Conservation (phyloP, 2,329 filamentous ascomycete genomes). For the Aspergillus eucalypticola region DNA sequence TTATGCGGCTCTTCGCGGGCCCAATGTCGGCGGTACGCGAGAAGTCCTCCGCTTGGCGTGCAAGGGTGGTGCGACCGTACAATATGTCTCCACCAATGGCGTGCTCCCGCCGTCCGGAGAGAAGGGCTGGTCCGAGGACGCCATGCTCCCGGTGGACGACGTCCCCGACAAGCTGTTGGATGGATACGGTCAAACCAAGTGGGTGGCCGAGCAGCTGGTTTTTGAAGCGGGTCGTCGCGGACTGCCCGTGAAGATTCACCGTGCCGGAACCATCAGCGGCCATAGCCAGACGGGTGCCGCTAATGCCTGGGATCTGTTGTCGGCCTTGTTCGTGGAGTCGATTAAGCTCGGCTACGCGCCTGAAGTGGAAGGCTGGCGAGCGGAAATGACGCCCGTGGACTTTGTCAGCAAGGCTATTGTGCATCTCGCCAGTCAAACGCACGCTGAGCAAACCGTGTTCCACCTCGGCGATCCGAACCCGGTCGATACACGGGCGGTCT, state of each 20-base stretch:
- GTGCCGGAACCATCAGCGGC: constrained; percentile 75
- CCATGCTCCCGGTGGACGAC: constrained; percentile 65
- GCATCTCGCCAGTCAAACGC: constrained; percentile 65
- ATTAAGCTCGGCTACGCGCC: constrained; percentile 70
- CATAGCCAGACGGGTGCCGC: constrained; percentile 73
- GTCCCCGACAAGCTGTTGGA: constrained; percentile 69
- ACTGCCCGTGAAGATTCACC: constrained; percentile 69
- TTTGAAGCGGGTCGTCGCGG: constrained; percentile 68
- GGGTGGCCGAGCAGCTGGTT: constrained; percentile 76
- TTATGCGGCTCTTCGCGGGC: constrained; percentile 71
- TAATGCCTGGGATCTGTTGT: constrained; percentile 76
- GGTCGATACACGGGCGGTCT: constrained; percentile 65
- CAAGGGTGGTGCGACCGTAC: constrained; percentile 67
- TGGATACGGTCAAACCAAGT: constrained; percentile 78
- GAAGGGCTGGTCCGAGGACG: constrained; percentile 70
- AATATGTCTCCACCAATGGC: constrained; percentile 79
- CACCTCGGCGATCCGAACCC: constrained; percentile 74
- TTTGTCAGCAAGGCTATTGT: constrained; percentile 75
- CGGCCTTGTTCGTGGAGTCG: constrained; percentile 74
- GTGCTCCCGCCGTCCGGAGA: constrained; percentile 67
- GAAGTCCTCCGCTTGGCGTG: constrained; percentile 73
- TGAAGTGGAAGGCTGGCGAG: constrained; percentile 71
- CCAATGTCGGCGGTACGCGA: constrained; percentile 77
- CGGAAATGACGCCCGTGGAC: constrained; percentile 83
- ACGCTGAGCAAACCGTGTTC: constrained; percentile 65